These are phyloP conservation scores for Nannochloris sp. DNA, from an alignment of 139 green algal genomes.

Conservation along the genomic window DNA sequence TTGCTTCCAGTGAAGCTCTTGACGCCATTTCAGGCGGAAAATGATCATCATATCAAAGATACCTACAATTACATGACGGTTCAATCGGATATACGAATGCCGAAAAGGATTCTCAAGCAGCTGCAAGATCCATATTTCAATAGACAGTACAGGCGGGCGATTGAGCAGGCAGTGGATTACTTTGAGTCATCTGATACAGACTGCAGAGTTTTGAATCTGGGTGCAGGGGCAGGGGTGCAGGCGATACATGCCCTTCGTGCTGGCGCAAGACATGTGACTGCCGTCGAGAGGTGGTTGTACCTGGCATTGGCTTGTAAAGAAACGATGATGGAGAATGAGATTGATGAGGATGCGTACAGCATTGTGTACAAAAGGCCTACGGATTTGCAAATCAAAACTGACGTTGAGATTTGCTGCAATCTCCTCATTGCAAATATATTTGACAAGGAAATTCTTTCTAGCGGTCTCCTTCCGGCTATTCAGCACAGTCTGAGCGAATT, in stretches of 20 bases:
- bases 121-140: conserved; percentile 42
- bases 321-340: conserved; percentile 40
- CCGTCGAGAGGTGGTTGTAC: conserved; percentile 72
- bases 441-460: conserved; percentile 61
- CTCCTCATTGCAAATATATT: conserved; percentile 59
- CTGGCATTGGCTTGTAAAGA: conserved; percentile 53
- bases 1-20: conserved; percentile 57
- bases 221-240: conserved; percentile 42
- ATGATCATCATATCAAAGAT: conserved; percentile 69
- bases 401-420: conserved; percentile 60
- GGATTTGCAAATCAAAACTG: conserved; percentile 47
- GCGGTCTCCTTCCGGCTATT: conserved; percentile 50
- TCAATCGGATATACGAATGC: conserved; percentile 54
- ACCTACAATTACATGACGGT: conserved; percentile 83
- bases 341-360: conserved; percentile 21
- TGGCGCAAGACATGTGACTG: conserved; percentile 66
- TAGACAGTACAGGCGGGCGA: conserved; percentile 22
- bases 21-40: conserved; percentile 67
- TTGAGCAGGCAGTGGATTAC: conserved; percentile 16
- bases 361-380: conserved; percentile 62
- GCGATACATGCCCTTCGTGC: conserved; percentile 53
- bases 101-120: conserved; percentile 30
- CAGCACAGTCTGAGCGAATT: conserved; percentile 41
- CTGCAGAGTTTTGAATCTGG: conserved; percentile 55
- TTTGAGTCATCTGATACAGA: conserved; percentile 41